Percentiles rank a stretch among this genome's conserved stretches.
These are phyloP conservation scores for Rhodomyrtus tomentosa DNA, from an alignment of 345 rosid species.

Conservation along the genomic window DNA sequence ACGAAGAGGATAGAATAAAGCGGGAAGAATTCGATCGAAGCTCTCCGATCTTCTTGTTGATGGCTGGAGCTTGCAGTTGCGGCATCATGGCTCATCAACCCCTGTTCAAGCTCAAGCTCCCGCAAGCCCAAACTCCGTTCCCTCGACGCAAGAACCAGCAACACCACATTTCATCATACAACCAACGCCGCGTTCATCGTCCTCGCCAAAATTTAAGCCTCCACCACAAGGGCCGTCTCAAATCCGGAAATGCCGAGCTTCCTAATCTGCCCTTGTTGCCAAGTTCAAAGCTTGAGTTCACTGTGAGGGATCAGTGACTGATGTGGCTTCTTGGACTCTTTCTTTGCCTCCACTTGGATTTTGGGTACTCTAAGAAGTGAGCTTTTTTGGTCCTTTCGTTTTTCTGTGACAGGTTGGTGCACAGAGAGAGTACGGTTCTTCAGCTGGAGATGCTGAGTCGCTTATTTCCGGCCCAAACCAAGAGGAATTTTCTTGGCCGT, in stretches of 20 bases:
- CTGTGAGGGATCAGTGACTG: neutral
- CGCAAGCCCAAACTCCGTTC: neutral
- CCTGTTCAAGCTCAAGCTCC: neutral
- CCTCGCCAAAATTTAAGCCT: neutral
- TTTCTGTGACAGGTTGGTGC: constrained; percentile 27
- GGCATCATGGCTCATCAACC: neutral
- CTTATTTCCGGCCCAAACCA: constrained; percentile 25
- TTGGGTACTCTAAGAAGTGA: neutral
- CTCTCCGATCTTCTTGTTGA: neutral
- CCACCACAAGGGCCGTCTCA: neutral
- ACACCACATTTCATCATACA: neutral
- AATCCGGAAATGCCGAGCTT: neutral
- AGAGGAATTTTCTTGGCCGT: constrained; percentile 77
- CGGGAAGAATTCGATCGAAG: neutral
- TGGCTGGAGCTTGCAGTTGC: neutral
- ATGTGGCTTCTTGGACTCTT: neutral
- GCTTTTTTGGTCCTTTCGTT: neutral
- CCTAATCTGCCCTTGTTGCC: neutral
- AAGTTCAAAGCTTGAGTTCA: neutral
- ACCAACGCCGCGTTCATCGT: neutral
- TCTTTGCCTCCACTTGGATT: neutral
- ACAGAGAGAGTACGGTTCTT: constrained; percentile 33
- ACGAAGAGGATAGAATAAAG: neutral
- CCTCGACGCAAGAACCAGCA: neutral
- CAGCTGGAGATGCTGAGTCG: constrained; percentile 43